Base-by-base conservation (phyloP, 306 rosid species). In the Trichosanthes cucumerina region DNA sequence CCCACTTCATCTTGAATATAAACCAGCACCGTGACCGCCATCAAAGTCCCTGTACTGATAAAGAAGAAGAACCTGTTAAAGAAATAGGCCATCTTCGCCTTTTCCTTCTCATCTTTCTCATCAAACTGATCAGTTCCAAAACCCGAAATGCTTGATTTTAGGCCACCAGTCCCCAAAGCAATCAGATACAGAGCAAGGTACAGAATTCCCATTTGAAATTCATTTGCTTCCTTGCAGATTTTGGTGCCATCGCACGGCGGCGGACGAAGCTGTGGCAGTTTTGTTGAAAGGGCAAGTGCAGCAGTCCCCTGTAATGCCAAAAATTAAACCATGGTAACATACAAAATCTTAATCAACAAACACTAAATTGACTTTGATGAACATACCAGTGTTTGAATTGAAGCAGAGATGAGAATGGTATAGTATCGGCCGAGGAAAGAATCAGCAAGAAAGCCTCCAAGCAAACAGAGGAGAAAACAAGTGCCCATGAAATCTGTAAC, bases 371-470 rank as follows among this genome's bases (percentile, higher is more conserved):
- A 13, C 2, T 1, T 63, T 33, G 33, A 64, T 7, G 15, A 46
- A 24, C n/a, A 34, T 53, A 91, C 97, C 85, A 94, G 85, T 23
- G 91, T 59, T 73, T 94, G 93, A 63, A 92, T 82, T 19, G 87
- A 47, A n/a, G 98, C 82, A 76, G 89, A 94, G 79, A 94, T 84
- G 52, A 85, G 91, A 58, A 92, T 92, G 28, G 98, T 94, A 57
- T 82, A 87, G 78, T 72, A 92, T 88, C 97, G 86, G 5, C 96
- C 97, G 36, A 94, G 97, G 83, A 90, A 94, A 80, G 98, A 86
- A 81, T 94, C 98, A 2, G 98, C 98, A 1, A 94, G 87, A 83
- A 94, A 92, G 70, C 98, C 98, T 24, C 98, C 98, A 63, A 94
- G 92, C 92, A 94, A 82, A 77, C 91, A 92, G 4, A 92, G 85